These are phyloP conservation scores for Porphyrellus cyaneotinctus DNA, from an alignment of 768 basidiomycete species.

Conservation along the genomic window DNA sequence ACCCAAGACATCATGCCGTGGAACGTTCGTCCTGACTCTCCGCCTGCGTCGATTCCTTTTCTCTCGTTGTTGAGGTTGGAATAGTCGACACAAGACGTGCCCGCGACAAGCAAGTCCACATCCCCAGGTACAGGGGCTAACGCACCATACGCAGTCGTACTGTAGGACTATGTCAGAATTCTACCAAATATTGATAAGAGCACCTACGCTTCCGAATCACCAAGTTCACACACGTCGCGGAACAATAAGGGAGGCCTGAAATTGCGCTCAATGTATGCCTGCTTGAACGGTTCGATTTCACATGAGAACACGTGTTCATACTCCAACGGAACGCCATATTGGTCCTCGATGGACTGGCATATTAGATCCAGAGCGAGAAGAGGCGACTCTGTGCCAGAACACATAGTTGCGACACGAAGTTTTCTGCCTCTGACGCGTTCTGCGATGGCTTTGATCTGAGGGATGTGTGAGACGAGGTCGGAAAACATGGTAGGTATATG, in stretches of 20 bases:
- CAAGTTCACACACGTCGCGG: slow-evolving; percentile 90
- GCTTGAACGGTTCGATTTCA: slow-evolving; percentile 96
- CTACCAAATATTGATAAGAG: not conserved
- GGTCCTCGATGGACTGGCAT: slow-evolving; percentile 66
- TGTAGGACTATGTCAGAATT: slow-evolving; percentile 29
- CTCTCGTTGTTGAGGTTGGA: slow-evolving; percentile 94
- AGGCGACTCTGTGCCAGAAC: slow-evolving; percentile 93
- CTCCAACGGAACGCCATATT: slow-evolving; percentile 59
- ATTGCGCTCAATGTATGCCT: slow-evolving; percentile 95
- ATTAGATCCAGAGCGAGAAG: slow-evolving; percentile 86
- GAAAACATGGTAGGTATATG: slow-evolving; percentile 69
- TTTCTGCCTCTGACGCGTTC: slow-evolving; percentile 72
- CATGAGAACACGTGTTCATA: slow-evolving; percentile 95
- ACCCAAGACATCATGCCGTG: slow-evolving; percentile 95
- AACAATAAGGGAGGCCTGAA: slow-evolving; percentile 91
- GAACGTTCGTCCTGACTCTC: slow-evolving; percentile 92
- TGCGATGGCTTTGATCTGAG: slow-evolving; percentile 62
- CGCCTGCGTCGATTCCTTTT: slow-evolving; percentile 83
- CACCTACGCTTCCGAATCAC: slow-evolving; percentile 69
- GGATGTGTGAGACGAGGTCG: slow-evolving; percentile 64
- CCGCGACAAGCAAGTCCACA: slow-evolving; percentile 87
- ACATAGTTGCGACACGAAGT: slow-evolving; percentile 95
- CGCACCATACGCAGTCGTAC: slow-evolving; percentile 90
- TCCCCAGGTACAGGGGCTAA: slow-evolving; percentile 83
- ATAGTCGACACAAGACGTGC: slow-evolving; percentile 95